These are phyloP conservation scores for Pleurotus sapidus DNA, from an alignment of 768 basidiomycete genomes.

Conservation along the genomic window DNA sequence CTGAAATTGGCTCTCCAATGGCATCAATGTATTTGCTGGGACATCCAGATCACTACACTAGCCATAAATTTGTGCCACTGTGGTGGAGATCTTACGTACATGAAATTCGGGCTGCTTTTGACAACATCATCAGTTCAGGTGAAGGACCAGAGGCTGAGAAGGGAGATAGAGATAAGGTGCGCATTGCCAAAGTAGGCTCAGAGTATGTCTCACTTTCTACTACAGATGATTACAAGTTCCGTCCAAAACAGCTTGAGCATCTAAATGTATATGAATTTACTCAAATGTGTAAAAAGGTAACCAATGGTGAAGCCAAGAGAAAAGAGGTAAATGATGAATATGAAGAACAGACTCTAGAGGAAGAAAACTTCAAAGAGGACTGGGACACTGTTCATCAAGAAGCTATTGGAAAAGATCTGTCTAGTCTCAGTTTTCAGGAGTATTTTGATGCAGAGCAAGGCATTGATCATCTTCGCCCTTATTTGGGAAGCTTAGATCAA, in stretches of 20 bases:
- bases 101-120: background rate
- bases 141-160: background rate
- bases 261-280: constrained; percentile 26
- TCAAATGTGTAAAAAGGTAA: background rate
- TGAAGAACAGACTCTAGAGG: too few species aligned
- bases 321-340: too few species aligned
- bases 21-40: constrained; percentile 25
- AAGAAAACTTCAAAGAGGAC: too few species aligned
- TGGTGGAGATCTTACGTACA: constrained; percentile 22
- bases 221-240: constrained; percentile 23
- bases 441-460: too few species aligned
- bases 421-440: too few species aligned
- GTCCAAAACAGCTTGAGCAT: constrained; percentile 17
- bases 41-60: constrained; percentile 31
- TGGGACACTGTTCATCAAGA: too few species aligned
- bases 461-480: too few species aligned
- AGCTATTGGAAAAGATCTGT: too few species aligned
- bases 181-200: constrained; percentile 13
- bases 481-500: too few species aligned
- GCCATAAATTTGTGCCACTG: constrained; percentile 22
- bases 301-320: background rate
- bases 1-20: constrained; percentile 31
- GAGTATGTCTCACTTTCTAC: constrained; percentile 14
- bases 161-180: constrained; percentile 14
- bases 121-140: too few species aligned